These are phyloP conservation scores for Linum lewisii DNA, from an alignment of 345 rosid species.

Conservation along the genomic window DNA sequence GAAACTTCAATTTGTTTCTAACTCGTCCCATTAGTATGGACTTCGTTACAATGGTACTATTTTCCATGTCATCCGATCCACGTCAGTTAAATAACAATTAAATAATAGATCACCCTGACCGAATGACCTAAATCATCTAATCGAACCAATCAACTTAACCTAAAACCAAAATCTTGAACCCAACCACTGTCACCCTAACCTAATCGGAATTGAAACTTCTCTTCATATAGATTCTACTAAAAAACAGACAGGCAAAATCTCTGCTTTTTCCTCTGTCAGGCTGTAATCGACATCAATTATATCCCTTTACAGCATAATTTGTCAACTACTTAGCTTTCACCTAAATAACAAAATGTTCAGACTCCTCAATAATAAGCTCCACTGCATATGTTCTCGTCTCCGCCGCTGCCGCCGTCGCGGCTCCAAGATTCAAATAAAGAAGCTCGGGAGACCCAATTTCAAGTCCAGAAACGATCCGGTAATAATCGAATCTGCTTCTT, in stretches of 20 bases:
- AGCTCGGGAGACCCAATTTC: conserved; percentile 25
- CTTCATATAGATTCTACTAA: too few species aligned
- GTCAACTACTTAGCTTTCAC: conserved; percentile 10
- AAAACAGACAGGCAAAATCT: background rate
- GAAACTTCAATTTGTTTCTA: too few species aligned
- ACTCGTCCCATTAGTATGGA: too few species aligned
- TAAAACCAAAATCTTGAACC: too few species aligned
- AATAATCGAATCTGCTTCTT: conserved; percentile 8
- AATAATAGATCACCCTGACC: too few species aligned
- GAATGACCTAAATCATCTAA: too few species aligned
- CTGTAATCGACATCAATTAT: background rate
- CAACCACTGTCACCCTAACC: too few species aligned
- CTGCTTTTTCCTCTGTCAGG: conserved; percentile 12
- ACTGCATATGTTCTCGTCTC: conserved; percentile 47
- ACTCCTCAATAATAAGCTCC: conserved; percentile 36
- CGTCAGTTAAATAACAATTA: too few species aligned
- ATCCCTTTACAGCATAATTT: background rate
- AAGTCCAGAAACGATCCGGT: conserved; percentile 10
- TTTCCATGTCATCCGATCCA: too few species aligned
- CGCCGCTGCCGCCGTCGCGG: conserved; percentile 58
- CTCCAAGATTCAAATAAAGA: conserved; percentile 37
- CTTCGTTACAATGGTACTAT: too few species aligned
- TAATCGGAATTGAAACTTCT: too few species aligned
- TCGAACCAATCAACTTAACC: too few species aligned
- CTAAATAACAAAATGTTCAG: conserved; percentile 35